Evolutionary conservation across 2,329 filamentous ascomycete genomes (phyloP).

Genomic region (Hypocreales sp.): DNA sequence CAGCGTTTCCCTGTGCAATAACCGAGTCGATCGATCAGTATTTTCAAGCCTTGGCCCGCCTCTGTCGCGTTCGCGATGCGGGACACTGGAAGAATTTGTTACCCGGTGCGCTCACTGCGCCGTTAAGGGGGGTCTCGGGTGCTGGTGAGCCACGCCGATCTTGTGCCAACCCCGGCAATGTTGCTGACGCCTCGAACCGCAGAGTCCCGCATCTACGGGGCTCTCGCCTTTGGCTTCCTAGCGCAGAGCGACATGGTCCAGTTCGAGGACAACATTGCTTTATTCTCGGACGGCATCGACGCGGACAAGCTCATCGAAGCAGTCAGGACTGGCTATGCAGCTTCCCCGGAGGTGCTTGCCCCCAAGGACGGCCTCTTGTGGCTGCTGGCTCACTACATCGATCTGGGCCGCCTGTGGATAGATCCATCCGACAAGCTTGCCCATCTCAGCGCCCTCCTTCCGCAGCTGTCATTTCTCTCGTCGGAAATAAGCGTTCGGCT

Average conservation of each 20-base stretch:
- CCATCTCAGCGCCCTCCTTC: slow-evolving; percentile 36
- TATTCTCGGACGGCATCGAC: slow-evolving; percentile 21
- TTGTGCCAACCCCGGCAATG: no score
- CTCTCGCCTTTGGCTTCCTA: slow-evolving; percentile 23
- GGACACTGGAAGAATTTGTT: slow-evolving; percentile 9
- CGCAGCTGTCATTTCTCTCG: slow-evolving; percentile 35
- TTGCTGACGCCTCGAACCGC: neutral
- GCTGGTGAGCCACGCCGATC: slow-evolving; percentile 7
- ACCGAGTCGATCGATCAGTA: slow-evolving; percentile 16
- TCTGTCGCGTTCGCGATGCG: slow-evolving; percentile 14
- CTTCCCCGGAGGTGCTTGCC: slow-evolving; percentile 8
- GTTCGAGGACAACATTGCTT: slow-evolving; percentile 23
- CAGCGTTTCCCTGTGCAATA: slow-evolving; percentile 8
- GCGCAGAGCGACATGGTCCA: slow-evolving; percentile 18
- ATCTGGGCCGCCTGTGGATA: slow-evolving; percentile 28
- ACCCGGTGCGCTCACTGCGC: slow-evolving; percentile 12
- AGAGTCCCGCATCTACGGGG: slow-evolving; percentile 13
- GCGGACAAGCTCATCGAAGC: slow-evolving; percentile 23
- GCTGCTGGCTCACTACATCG: slow-evolving; percentile 52
- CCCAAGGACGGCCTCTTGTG: slow-evolving; percentile 36
- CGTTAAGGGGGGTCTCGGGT: slow-evolving; percentile 9
- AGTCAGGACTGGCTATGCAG: slow-evolving; percentile 21
- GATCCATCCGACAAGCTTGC: slow-evolving; percentile 18
- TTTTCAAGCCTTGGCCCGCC: slow-evolving; percentile 22
- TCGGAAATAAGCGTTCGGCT: slow-evolving; percentile 33